phyloP scores from a whole-genome alignment of 108 stramenopile genomes.

The Nannochloropsis oceanica region DNA sequence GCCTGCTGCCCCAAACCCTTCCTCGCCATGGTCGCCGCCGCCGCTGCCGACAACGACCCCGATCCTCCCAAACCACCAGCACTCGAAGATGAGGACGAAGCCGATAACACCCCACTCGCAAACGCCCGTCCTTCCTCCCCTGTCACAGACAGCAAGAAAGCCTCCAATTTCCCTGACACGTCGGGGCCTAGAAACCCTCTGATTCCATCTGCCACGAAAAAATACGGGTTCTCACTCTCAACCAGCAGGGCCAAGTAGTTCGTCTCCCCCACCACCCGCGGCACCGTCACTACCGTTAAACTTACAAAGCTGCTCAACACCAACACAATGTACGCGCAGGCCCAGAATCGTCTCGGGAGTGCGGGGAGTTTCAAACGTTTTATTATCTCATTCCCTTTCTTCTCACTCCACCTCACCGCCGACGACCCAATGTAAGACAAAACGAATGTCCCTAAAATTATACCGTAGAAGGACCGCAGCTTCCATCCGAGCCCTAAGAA shows the following conservation, averaged over 20 bases:
- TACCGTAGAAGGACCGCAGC: slow-evolving; percentile 16
- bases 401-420: not conserved
- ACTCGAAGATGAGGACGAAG: not conserved
- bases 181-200: not conserved
- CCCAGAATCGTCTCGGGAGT: not conserved
- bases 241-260: not conserved
- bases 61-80: not conserved
- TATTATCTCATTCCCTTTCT: slow-evolving; percentile 5
- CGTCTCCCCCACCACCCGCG: not conserved
- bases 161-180: slow-evolving; percentile 7
- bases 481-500: not conserved
- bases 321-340: not conserved
- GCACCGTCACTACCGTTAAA: not conserved
- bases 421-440: slow-evolving; percentile 16
- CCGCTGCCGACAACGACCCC: not conserved
- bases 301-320: not conserved
- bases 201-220: not conserved
- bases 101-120: not conserved
- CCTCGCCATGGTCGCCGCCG: not conserved
- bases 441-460: slow-evolving; percentile 24
- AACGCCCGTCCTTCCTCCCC: slow-evolving; percentile 18
- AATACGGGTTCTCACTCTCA: not conserved
- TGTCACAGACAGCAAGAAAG: slow-evolving; percentile 20
- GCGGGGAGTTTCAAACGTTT: not conserved
- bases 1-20: not conserved